Base-by-base conservation (phyloP, 148 eudicot species). In the Chenopodium berlandieri region DNA sequence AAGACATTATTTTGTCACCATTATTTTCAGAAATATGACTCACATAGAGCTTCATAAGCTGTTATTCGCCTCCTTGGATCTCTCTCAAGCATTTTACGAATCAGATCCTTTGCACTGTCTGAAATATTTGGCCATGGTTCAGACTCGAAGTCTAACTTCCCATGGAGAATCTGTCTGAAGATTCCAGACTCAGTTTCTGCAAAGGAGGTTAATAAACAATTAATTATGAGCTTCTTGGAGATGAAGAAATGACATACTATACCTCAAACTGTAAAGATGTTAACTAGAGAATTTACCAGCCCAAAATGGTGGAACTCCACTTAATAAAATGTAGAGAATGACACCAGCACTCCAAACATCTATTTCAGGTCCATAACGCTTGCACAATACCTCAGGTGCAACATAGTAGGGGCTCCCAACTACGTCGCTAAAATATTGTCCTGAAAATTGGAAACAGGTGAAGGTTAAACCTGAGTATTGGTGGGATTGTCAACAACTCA, bases 291-390 rank as follows among this genome's bases (percentile, higher is more conserved):
- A 44, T 34, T 27, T 77, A 92, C 96, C 96, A 79, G 93, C 93
- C 96, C 96, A 92, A 73, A 90, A 92, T 31, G 93, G 93, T 30
- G 96, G 96, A 78, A 91, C 92, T 4, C 96, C 96, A 9, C 91
- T 90, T 66, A 92, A 79, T 72, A 92, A 89, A 71, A 90, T 92
- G 88, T 92, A 92, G 31, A 92, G 89, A 77, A 92, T 92, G 80
- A 92, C 96, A 44, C 96, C 96, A 56, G 96, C 93, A 84, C 96
- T 90, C 96, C 96, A 92, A 56, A 92, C 96, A 76, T 92, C 96
- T 22, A 88, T 82, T 88, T 92, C 92, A 75, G 89, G 96, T 67
- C 96, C 96, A 88, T 92, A 92, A 58, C 86, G 90, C 84, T 90
- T 92, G 79, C 91, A 92, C 75, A 92, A 79, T 40, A 92, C 96